phyloP scores from a whole-genome alignment of 345 rosid species.

The Cardamine chenopodiifolia region DNA sequence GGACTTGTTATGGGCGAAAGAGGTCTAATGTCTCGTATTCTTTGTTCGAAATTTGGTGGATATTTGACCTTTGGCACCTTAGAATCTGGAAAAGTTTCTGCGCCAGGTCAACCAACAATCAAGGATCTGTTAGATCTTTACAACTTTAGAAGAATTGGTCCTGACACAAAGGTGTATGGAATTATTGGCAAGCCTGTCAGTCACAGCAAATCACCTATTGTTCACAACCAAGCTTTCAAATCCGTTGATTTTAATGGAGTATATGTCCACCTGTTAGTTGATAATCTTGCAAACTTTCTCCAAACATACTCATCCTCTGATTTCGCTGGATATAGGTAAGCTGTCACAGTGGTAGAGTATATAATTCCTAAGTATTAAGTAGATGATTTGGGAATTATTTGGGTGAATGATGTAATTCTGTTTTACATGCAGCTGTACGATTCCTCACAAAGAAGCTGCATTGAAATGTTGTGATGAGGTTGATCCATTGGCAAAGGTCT shows the following conservation, averaged over 20 bases:
- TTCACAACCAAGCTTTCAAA: slow-evolving; percentile 88
- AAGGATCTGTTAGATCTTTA: slow-evolving; percentile 73
- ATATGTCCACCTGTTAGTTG: slow-evolving; percentile 78
- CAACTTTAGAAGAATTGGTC: slow-evolving; percentile 78
- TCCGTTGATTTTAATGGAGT: slow-evolving; percentile 79
- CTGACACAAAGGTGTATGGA: slow-evolving; percentile 89
- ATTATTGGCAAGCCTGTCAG: slow-evolving; percentile 91
- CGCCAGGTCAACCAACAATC: slow-evolving; percentile 93
- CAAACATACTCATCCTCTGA: slow-evolving; percentile 75
- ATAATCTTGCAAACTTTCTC: slow-evolving; percentile 71
- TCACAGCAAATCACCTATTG: slow-evolving; percentile 90
- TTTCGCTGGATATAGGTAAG: slow-evolving; percentile 92
- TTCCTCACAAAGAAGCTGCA: slow-evolving; percentile 93
- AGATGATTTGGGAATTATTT: not conserved
- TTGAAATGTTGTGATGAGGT: slow-evolving; percentile 84
- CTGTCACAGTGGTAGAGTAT: not conserved
- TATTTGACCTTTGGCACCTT: slow-evolving; percentile 89
- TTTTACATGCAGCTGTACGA: slow-evolving; percentile 68
- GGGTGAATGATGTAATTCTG: slow-evolving; percentile 23
- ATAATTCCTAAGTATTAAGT: not conserved
- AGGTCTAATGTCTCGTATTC: slow-evolving; percentile 86
- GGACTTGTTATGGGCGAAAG: slow-evolving; percentile 94
- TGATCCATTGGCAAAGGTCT: slow-evolving; percentile 88
- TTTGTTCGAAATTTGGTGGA: slow-evolving; percentile 90
- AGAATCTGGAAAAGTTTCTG: slow-evolving; percentile 76